Evolutionary conservation across 2,329 filamentous ascomycete species (phyloP), one percentile per base, ranked within the genome.

Genomic region (Alternaria sp.): DNA sequence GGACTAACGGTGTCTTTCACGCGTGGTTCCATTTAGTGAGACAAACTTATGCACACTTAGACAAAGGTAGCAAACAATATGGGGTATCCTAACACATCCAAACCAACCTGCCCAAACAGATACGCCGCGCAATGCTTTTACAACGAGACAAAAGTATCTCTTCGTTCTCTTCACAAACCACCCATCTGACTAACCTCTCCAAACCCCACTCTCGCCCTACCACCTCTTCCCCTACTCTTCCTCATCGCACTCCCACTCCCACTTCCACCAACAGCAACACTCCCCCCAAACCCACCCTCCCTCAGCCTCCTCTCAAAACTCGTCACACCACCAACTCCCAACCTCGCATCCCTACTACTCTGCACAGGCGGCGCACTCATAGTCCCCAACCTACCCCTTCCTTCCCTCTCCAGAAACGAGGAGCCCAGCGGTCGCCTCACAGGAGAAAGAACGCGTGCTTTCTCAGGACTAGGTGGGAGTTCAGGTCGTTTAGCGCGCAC

Each of bases 231-330:
- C 18, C 44, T 43, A 4, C 51, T 5, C 33, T 12, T 47, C 45
- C 2, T 41, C 47, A 57, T 45, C 15, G 43, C 57, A 49, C 33
- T 20, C 5, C 33, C 33, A 26, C 18, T 26, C 25, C 37, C 37
- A 41, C 21, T 56, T 1, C 33, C 50, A 53, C 30, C 30, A 45
- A n/a, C 59, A 55, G 60, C 66, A 51, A 68, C 61, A 53, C 62
- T 60, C 8, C 57, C 63, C 6, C 63, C 68, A 65, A 78, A 75
- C 8, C 78, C 78, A 11, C 75, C 70, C 11, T 75, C 71, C 55
- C 70, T 69, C 58, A 80, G 55, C 46, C 73, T 75, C 30, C 70
- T 57, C 61, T 76, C 70, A 61, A 80, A 80, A 55, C 76, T 77
- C 41, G 68, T 79, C 11, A 80, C 69, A 3, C 67, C 67, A 11